phyloP scores from a whole-genome alignment of 2,329 filamentous ascomycete genomes.

The Gnomoniopsis sp. region DNA sequence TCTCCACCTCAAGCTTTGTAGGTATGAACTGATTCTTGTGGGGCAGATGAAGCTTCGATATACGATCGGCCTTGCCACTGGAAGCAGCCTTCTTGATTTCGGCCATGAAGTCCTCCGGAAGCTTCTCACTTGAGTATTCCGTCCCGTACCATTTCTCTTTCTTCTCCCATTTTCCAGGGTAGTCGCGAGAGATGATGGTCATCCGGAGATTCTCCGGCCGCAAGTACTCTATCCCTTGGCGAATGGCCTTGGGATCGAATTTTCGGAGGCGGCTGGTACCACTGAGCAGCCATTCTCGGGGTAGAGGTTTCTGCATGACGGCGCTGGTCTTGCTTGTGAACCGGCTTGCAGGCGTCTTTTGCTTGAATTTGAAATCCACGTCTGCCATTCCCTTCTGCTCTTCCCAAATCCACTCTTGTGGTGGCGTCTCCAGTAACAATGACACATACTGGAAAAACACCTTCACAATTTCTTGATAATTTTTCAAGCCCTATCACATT shows the following conservation, averaged over 20 bases:
- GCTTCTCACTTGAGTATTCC: constrained; percentile 80
- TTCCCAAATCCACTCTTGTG: constrained; percentile 89
- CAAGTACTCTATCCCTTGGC: constrained; percentile 68
- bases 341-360: constrained; percentile 84
- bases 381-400: constrained; percentile 89
- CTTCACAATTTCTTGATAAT: constrained; percentile 80
- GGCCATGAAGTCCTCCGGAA: constrained; percentile 70
- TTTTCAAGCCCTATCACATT: constrained; percentile 56
- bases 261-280: constrained; percentile 71
- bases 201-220: constrained; percentile 88
- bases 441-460: constrained; percentile 89
- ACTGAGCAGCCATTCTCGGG: constrained; percentile 84
- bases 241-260: constrained; percentile 77
- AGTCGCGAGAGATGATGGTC: constrained; percentile 76
- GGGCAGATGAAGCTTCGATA: constrained; percentile 75
- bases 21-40: constrained; percentile 96
- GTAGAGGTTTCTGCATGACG: constrained; percentile 87
- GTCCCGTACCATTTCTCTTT: constrained; percentile 99
- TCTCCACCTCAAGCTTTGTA: constrained; percentile 88
- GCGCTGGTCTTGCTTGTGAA: constrained; percentile 84
- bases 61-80: constrained; percentile 54
- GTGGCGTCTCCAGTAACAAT: constrained; percentile 74
- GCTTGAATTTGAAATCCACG: constrained; percentile 91
- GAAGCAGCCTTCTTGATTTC: constrained; percentile 65
- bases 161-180: constrained; percentile 78